These are phyloP conservation scores for Ballota nigra DNA, from an alignment of 257 asterid species.

Conservation along the genomic window DNA sequence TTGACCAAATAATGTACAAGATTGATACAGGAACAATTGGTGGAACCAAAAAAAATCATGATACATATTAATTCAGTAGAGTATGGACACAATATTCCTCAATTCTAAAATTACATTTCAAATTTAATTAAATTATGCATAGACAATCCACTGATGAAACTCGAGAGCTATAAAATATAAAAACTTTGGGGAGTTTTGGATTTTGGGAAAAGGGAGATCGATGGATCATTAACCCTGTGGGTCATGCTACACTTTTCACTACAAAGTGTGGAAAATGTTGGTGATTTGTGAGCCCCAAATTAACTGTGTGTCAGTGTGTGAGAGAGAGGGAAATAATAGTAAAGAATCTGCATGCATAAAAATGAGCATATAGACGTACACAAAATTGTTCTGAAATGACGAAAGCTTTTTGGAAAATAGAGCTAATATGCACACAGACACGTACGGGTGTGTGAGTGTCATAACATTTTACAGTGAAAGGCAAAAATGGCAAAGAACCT, in stretches of 20 bases:
- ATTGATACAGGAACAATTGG: neutral
- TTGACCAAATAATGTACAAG: neutral
- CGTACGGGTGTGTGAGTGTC: conserved; percentile 30
- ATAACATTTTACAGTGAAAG: conserved; percentile 20
- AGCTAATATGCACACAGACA: conserved; percentile 25
- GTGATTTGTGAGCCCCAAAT: conserved; percentile 11
- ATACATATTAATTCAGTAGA: neutral
- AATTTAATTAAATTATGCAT: too few species aligned
- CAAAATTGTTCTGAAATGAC: conserved; percentile 6
- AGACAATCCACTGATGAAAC: too few species aligned
- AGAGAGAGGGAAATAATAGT: neutral
- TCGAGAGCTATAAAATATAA: too few species aligned
- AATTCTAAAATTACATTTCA: too few species aligned
- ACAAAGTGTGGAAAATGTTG: conserved; percentile 22
- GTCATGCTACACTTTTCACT: conserved; percentile 23
- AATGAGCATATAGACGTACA: neutral
- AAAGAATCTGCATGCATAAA: conserved; percentile 26
- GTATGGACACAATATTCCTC: too few species aligned
- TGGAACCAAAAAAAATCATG: too few species aligned
- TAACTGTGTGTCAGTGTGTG: neutral
- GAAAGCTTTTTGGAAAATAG: conserved; percentile 31
- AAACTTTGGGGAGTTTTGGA: neutral
- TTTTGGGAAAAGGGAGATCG: neutral
- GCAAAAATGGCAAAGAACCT: conserved; percentile 21
- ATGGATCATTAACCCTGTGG: conserved; percentile 18